phyloP scores from a whole-genome alignment of 2,329 filamentous ascomycete species.

The Fusarium graminum region DNA sequence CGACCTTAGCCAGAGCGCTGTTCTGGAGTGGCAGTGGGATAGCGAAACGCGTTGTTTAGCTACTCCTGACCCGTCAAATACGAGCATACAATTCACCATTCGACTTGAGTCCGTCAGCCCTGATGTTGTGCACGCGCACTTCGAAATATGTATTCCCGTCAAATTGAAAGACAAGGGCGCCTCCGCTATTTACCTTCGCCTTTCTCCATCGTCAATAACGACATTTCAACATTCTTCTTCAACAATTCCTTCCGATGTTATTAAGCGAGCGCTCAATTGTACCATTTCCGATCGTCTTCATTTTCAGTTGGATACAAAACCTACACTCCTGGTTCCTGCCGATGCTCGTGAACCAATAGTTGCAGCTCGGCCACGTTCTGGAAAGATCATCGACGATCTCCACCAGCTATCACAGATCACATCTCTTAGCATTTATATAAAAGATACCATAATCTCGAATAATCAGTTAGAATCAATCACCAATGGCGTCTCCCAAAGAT shows the following conservation, averaged over 20 bases:
- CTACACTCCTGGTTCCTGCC: background rate
- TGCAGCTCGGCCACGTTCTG: constrained; percentile 11
- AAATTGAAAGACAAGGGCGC: constrained; percentile 16
- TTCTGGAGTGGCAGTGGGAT: constrained; percentile 19
- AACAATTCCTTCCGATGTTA: background rate
- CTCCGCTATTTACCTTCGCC: constrained; percentile 16
- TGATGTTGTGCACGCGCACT: background rate
- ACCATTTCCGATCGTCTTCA: constrained; percentile 1
- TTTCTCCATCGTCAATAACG: constrained; percentile 8
- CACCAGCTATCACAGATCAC: constrained; percentile 3
- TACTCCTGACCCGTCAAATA: constrained; percentile 14
- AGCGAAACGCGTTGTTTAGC: background rate
- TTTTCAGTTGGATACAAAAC: background rate
- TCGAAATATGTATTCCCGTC: constrained; percentile 23
- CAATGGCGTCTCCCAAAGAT: background rate
- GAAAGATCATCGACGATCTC: constrained; percentile 12
- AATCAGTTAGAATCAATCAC: constrained; percentile 4
- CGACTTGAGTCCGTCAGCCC: background rate
- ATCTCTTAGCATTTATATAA: constrained; percentile 11
- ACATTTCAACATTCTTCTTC: constrained; percentile 4
- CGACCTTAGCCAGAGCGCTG: constrained; percentile 4
- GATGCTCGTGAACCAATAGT: constrained; percentile 6
- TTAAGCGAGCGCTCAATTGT: background rate
- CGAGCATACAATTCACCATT: constrained; percentile 5
- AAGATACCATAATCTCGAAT: constrained; percentile 7